Base-by-base conservation (phyloP, 2,329 filamentous ascomycete genomes). In the Phyllosticta citribraziliensis region DNA sequence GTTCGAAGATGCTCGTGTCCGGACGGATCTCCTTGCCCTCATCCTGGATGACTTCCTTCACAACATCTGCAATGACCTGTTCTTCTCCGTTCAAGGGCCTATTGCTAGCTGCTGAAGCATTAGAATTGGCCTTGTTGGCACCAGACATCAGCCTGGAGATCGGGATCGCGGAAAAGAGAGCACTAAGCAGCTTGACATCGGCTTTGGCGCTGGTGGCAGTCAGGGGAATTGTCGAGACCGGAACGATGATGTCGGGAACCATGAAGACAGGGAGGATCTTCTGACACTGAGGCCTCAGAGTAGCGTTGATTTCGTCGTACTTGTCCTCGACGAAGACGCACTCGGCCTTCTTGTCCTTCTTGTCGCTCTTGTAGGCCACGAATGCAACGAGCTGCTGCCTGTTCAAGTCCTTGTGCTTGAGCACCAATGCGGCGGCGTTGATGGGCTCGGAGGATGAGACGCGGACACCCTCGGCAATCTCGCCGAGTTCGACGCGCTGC, bases 171-270 rank as follows among this genome's bases (percentile, higher is more conserved):
- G 62, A 53, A 51, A 73, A 72, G 2, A 74, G 59, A 6, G 62
- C 57, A 24, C 67, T 67, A 2, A 74, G 65, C 17, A 67, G 63
- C 59, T 74, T 74, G 11, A 68, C 60, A 55, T 73, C 69, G 1
- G 68, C 70, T 57, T 74, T 74, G 8, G 70, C 68, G 3, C 70
- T 73, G 61, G 70, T 68, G 8, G 67, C 67, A 9, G 70, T 70
- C 35, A 71, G 66, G 0, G 73, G 75, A n/a, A 76, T 67, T 50
- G 67, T 68, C 35, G 65, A 66, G 8, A 76, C 60, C 1, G 73
- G 73, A 52, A 77, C 71, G 56, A 74, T 74, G 1, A 73, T 65
- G n/a, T 70, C 70, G 9, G 75, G 75, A 55, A 76, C 71, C 74
- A 77, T 75, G 62, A 72, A 71, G 25, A 67, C 65, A 0, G 74